Conservation (phyloP, 306 rosid genomes). For the Castanopsis chinensis region DNA sequence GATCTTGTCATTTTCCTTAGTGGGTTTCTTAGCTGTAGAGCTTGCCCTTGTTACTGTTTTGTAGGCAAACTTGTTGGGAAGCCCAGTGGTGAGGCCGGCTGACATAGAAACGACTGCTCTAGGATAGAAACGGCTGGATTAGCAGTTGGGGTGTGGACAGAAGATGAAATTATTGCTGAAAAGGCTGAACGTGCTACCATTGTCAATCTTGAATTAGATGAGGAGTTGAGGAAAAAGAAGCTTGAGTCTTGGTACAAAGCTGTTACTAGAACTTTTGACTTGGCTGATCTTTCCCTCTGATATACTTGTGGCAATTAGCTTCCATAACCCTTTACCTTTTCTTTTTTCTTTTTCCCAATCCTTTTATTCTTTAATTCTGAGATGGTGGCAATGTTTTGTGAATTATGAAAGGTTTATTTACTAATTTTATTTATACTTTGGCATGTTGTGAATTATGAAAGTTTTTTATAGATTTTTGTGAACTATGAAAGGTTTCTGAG, state of each 20-base stretch:
- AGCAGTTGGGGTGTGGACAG: slow-evolving; percentile 78
- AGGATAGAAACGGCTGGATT: slow-evolving; percentile 98
- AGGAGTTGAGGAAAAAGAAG: slow-evolving; percentile 59
- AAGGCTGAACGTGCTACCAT: slow-evolving; percentile 36
- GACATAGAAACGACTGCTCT: slow-evolving; percentile 93
- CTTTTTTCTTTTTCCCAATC: no score
- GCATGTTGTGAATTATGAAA: no score
- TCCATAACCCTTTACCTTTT: no score
- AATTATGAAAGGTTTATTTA: no score
- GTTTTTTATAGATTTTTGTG: no score
- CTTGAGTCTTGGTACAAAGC: no score
- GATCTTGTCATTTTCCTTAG: background rate
- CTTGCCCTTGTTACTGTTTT: background rate
- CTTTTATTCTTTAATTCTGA: background rate
- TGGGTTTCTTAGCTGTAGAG: background rate
- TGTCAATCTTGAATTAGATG: slow-evolving; percentile 48
- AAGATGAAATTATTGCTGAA: slow-evolving; percentile 53
- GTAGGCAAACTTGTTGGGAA: slow-evolving; percentile 80
- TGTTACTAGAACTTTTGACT: no score
- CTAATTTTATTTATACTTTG: no score
- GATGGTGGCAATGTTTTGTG: no score
- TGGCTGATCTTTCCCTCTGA: no score
- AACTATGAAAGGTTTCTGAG: no score
- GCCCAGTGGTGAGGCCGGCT: slow-evolving; percentile 71
- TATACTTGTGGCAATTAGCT: no score